phyloP scores from a whole-genome alignment of 2,329 filamentous ascomycete species.

The Aspergillus aculeatus region DNA sequence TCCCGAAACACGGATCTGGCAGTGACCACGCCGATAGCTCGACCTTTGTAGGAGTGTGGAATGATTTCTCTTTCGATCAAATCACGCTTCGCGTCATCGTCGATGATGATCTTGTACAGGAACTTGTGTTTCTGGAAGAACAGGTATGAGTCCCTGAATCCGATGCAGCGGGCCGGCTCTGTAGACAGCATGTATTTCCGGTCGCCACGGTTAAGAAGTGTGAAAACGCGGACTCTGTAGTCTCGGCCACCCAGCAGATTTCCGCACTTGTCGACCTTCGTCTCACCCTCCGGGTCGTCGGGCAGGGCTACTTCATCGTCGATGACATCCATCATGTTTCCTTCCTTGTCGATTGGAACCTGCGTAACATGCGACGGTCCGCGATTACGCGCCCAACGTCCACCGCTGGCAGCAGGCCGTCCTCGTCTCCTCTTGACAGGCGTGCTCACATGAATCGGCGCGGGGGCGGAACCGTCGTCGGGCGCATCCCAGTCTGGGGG shows the following conservation, averaged over 20 bases:
- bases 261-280: conserved; percentile 88
- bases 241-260: conserved; percentile 79
- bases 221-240: conserved; percentile 95
- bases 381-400: conserved; percentile 71
- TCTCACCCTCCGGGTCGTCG: conserved; percentile 82
- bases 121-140: conserved; percentile 98
- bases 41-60: conserved; percentile 96
- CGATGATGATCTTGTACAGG: conserved; percentile 96
- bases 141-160: conserved; percentile 95
- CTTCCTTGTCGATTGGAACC: conserved; percentile 89
- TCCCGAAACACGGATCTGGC: conserved; percentile 95
- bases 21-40: conserved; percentile 94
- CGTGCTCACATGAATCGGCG: conserved; percentile 46
- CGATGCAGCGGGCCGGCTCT: conserved; percentile 92
- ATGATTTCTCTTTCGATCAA: conserved; percentile 95
- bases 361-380: conserved; percentile 74
- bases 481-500: conserved; percentile 72
- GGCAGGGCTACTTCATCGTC: conserved; percentile 90
- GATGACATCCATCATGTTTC: conserved; percentile 84
- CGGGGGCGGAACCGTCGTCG: conserved; percentile 50
- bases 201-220: conserved; percentile 76
- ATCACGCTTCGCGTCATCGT: conserved; percentile 94
- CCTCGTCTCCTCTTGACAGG: conserved; percentile 60
- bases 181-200: conserved; percentile 98
- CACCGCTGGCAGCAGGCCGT: conserved; percentile 54